These are phyloP conservation scores for Zoysia pacifica DNA, from an alignment of 176 grass and related monocot genomes.

Conservation along the genomic window DNA sequence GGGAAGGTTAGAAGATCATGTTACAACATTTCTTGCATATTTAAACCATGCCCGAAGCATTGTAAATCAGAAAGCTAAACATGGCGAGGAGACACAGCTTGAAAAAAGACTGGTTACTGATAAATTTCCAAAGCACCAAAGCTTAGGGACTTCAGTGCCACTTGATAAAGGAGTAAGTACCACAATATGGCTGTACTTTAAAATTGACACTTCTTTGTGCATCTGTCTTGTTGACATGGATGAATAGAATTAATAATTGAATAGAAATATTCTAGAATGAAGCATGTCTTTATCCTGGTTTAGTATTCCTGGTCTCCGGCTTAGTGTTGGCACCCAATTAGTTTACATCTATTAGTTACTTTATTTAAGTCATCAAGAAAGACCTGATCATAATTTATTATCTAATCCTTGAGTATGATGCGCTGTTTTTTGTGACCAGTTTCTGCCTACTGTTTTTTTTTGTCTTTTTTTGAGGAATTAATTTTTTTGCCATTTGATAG, in stretches of 20 bases:
- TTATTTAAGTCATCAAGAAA: conserved; percentile 9
- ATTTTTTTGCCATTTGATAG: not conserved
- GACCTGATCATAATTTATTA: not conserved
- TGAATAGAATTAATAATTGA: not conserved
- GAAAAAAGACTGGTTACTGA: conserved; percentile 30
- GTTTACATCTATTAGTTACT: not conserved
- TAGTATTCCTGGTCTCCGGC: not conserved
- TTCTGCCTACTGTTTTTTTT: not conserved
- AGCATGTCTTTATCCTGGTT: too few species aligned
- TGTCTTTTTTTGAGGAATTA: not conserved
- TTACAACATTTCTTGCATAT: conserved; percentile 56
- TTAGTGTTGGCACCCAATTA: not conserved
- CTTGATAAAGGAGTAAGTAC: conserved; percentile 63
- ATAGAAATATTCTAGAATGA: not conserved
- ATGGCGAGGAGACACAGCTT: conserved; percentile 26
- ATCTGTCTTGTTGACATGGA: not conserved
- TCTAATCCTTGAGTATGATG: not conserved
- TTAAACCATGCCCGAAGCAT: conserved; percentile 53
- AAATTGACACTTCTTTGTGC: not conserved
- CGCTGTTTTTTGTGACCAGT: not conserved
- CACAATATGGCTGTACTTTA: conserved; percentile 9
- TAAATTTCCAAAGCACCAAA: conserved; percentile 30
- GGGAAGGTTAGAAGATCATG: conserved; percentile 54
- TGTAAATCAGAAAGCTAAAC: conserved; percentile 43
- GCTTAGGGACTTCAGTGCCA: conserved; percentile 24